phyloP scores from a whole-genome alignment of 1,284 basidiomycete species.

The Ganoderma boninense region DNA sequence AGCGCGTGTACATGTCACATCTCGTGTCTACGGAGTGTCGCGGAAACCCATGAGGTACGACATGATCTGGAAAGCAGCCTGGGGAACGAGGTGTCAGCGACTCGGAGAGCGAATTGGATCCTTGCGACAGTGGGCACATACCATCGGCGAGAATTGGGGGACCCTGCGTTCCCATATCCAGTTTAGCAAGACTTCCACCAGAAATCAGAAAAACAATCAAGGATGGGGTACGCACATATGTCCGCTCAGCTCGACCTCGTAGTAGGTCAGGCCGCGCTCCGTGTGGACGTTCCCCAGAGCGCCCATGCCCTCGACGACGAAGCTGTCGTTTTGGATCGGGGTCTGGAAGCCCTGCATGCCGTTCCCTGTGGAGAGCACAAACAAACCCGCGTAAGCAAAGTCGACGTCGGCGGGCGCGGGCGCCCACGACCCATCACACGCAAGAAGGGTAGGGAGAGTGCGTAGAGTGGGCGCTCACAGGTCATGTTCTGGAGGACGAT shows the following conservation, averaged over 20 bases:
- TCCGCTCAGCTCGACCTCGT: constrained; percentile 70
- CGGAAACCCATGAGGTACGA: constrained; percentile 75
- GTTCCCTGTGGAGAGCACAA: constrained; percentile 51
- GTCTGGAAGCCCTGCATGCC: constrained; percentile 78
- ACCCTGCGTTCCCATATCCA: constrained; percentile 55
- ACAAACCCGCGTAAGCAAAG: neutral
- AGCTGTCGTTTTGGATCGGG: constrained; percentile 68
- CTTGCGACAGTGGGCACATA: constrained; percentile 43
- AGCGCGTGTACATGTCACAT: neutral
- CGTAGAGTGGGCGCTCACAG: no score
- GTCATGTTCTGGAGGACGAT: constrained; percentile 80
- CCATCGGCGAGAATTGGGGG: constrained; percentile 71
- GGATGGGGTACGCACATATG: constrained; percentile 64
- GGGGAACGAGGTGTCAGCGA: no score
- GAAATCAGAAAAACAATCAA: no score
- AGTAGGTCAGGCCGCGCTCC: constrained; percentile 73
- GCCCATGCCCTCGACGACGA: constrained; percentile 75
- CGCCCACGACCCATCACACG: no score
- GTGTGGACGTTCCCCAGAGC: constrained; percentile 68
- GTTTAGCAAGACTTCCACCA: neutral
- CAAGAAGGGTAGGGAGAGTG: no score
- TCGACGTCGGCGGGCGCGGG: no score
- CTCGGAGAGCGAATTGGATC: no score
- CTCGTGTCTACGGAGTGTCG: constrained; percentile 32
- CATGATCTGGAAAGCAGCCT: constrained; percentile 78